Percentiles rank a stretch among this genome's conserved stretches.
phyloP scores from a whole-genome alignment of 305 asterid species.

The Solanum hybrid region DNA sequence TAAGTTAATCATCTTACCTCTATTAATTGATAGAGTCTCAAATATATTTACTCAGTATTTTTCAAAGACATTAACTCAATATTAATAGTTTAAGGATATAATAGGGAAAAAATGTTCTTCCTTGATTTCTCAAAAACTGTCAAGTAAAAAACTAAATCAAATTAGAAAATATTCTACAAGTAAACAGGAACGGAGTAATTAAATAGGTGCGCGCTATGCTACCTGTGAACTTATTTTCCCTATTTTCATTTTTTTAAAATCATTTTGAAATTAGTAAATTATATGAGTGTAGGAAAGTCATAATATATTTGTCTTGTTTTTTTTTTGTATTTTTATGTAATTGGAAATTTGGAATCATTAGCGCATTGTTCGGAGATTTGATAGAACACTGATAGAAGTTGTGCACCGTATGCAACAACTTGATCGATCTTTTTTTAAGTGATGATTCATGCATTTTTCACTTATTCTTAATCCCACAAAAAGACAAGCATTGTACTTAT shows the following conservation, averaged over 20 bases:
- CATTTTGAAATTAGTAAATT: background rate
- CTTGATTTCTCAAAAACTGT: background rate
- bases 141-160: background rate
- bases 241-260: background rate
- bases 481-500: background rate
- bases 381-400: background rate
- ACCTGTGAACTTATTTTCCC: background rate
- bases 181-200: too few relatives aligned
- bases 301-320: background rate
- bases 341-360: background rate
- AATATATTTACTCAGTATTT: background rate
- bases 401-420: background rate
- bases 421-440: background rate
- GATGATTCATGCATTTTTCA: background rate
- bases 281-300: background rate
- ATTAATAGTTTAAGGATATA: too few relatives aligned
- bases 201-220: background rate
- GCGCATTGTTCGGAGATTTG: conserved; percentile 4
- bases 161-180: too few relatives aligned
- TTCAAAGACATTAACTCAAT: background rate
- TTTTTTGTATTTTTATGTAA: background rate
- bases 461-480: background rate
- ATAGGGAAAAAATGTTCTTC: background rate
- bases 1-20: background rate
- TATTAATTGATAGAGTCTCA: background rate